phyloP scores from a whole-genome alignment of 371 early-diverging fungal species.

The Mucor racemosus region DNA sequence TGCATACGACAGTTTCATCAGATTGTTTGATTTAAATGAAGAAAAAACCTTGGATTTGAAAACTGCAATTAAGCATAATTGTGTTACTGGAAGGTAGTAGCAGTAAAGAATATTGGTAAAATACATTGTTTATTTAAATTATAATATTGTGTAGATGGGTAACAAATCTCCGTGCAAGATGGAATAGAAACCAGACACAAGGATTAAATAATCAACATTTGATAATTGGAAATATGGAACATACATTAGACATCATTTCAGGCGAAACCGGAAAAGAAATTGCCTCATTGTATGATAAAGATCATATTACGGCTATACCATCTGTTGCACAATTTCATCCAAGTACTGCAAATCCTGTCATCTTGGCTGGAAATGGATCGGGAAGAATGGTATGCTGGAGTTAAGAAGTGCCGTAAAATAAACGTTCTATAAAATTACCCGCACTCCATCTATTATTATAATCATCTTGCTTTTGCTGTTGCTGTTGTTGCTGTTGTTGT shows the following conservation, averaged over 20 bases:
- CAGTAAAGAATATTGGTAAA: background rate
- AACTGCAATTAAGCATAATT: slow-evolving; percentile 64
- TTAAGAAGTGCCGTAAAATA: slow-evolving; percentile 17
- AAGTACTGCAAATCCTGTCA: slow-evolving; percentile 28
- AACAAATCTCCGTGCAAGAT: slow-evolving; percentile 74
- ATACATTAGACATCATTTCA: slow-evolving; percentile 65
- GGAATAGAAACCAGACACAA: slow-evolving; percentile 55
- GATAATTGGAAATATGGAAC: slow-evolving; percentile 74
- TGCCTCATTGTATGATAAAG: slow-evolving; percentile 53
- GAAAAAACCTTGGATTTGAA: slow-evolving; percentile 41
- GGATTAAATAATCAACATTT: slow-evolving; percentile 51
- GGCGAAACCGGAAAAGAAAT: slow-evolving; percentile 61
- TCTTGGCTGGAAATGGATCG: slow-evolving; percentile 48
- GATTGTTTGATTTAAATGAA: slow-evolving; percentile 51
- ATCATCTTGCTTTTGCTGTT: slow-evolving; percentile 12
- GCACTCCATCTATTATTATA: slow-evolving; percentile 22
- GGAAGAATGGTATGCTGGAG: slow-evolving; percentile 51
- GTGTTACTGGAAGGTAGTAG: slow-evolving; percentile 65
- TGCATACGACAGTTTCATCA: slow-evolving; percentile 57
- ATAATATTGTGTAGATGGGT: slow-evolving; percentile 60
- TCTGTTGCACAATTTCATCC: slow-evolving; percentile 75
- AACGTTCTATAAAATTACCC: slow-evolving; percentile 14
- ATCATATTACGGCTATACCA: slow-evolving; percentile 68
- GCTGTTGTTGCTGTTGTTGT: slow-evolving; percentile 14
- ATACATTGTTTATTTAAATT: background rate